Evolutionary conservation across 306 rosid species (phyloP).

Genomic region (Calophaca sinica): DNA sequence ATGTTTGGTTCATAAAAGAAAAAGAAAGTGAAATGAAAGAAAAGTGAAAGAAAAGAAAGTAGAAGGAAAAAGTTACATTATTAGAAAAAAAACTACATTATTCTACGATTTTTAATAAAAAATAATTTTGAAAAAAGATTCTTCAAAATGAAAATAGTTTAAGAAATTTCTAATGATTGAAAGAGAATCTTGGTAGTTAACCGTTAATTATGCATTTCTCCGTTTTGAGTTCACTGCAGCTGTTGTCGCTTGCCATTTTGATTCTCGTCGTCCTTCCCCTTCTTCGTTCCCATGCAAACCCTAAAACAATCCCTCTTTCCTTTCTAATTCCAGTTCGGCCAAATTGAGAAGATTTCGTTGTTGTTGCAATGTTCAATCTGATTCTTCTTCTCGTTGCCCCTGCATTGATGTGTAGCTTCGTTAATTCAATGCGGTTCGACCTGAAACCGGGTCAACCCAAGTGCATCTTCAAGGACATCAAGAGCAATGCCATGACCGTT

Average conservation of each 20-base stretch:
- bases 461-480: constrained; percentile 78
- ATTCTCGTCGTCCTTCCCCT: not conserved
- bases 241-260: constrained; percentile 24
- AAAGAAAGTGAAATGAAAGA: too few species aligned
- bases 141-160: too few species aligned
- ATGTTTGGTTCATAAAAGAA: too few species aligned
- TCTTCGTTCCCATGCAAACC: constrained; percentile 24
- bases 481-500: constrained; percentile 60
- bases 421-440: constrained; percentile 62
- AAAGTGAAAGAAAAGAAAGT: too few species aligned
- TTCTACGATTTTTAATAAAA: too few species aligned
- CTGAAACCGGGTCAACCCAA: constrained; percentile 63
- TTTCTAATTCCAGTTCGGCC: constrained; percentile 20
- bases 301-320: not conserved
- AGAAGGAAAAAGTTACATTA: too few species aligned
- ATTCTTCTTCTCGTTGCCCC: constrained; percentile 36
- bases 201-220: constrained; percentile 9
- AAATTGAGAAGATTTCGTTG: not conserved
- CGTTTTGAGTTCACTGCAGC: not conserved
- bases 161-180: not conserved
- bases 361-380: constrained; percentile 41
- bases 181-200: constrained; percentile 11
- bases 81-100: too few species aligned
- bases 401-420: constrained; percentile 46
- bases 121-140: too few species aligned